Conservation (phyloP, 2,329 filamentous ascomycete species). For the Aspergillus ustus region DNA sequence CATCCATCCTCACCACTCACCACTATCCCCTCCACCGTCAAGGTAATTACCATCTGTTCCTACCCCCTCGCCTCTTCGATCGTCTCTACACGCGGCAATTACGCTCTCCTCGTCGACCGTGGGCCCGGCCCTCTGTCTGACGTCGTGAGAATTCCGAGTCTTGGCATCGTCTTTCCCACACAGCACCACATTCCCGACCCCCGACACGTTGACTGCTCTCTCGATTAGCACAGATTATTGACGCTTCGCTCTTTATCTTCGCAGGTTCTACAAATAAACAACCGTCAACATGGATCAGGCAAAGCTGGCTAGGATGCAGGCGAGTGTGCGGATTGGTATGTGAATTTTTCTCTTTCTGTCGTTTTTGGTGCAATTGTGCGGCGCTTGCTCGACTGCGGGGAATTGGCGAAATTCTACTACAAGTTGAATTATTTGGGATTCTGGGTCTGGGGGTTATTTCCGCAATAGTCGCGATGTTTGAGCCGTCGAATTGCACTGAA, state of each 20-base stretch:
- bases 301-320: slow-evolving; percentile 69
- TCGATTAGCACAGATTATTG: slow-evolving; percentile 23
- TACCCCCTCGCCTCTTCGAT: neutral
- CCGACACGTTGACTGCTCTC: slow-evolving; percentile 11
- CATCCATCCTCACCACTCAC: slow-evolving; percentile 21
- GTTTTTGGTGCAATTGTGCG: slow-evolving; percentile 12
- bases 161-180: slow-evolving; percentile 17
- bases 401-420: neutral
- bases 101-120: neutral
- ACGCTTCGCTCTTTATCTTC: slow-evolving; percentile 16
- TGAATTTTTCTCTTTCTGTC: slow-evolving; percentile 33
- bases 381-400: slow-evolving; percentile 7
- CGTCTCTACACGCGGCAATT: neutral
- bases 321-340: slow-evolving; percentile 73
- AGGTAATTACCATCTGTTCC: slow-evolving; percentile 6
- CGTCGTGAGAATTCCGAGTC: slow-evolving; percentile 20
- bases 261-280: slow-evolving; percentile 27
- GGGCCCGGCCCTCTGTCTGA: slow-evolving; percentile 7
- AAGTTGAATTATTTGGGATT: neutral
- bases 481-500: neutral
- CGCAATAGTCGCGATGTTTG: neutral
- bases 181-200: slow-evolving; percentile 21
- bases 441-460: neutral
- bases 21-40: slow-evolving; percentile 20
- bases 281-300: slow-evolving; percentile 65